These are phyloP conservation scores for Aquanectria penicillioides DNA, from an alignment of 2,329 filamentous ascomycete genomes.

Conservation along the genomic window DNA sequence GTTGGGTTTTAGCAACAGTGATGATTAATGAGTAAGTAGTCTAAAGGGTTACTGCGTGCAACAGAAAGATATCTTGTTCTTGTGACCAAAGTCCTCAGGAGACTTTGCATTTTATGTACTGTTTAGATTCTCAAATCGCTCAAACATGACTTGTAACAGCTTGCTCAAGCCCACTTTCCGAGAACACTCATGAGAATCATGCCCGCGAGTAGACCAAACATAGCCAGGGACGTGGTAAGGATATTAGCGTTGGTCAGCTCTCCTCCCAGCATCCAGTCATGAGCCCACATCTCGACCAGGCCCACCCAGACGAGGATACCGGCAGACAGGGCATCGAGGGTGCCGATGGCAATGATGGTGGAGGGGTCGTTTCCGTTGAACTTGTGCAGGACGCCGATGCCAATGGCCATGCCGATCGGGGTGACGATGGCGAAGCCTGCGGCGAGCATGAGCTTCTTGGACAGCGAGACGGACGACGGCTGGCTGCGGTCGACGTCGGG, in stretches of 20 bases:
- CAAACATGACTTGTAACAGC: neutral
- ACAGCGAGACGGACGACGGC: conserved; percentile 46
- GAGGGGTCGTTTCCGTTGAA: conserved; percentile 79
- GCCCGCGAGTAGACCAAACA: conserved; percentile 66
- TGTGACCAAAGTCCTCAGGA: neutral
- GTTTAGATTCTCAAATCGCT: neutral
- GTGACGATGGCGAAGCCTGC: conserved; percentile 75
- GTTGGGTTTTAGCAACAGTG: neutral
- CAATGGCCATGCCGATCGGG: conserved; percentile 82
- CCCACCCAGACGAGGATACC: conserved; percentile 83
- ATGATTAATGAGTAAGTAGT: too few relatives aligned
- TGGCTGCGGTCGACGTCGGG: conserved; percentile 29
- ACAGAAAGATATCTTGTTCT: neutral
- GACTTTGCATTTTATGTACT: neutral
- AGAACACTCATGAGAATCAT: conserved; percentile 77
- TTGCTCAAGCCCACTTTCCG: conserved; percentile 75
- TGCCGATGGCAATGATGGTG: conserved; percentile 77
- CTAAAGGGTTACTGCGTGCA: too few relatives aligned
- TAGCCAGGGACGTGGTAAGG: conserved; percentile 58
- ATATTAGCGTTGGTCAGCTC: conserved; percentile 64
- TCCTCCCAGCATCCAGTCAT: conserved; percentile 72
- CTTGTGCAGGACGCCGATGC: conserved; percentile 72
- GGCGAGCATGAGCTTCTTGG: conserved; percentile 69
- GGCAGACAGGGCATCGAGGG: conserved; percentile 77
- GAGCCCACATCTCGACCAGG: conserved; percentile 81